Base-by-base conservation (phyloP, 805 yeast genomes). In the Hanseniaspora singularis region DNA sequence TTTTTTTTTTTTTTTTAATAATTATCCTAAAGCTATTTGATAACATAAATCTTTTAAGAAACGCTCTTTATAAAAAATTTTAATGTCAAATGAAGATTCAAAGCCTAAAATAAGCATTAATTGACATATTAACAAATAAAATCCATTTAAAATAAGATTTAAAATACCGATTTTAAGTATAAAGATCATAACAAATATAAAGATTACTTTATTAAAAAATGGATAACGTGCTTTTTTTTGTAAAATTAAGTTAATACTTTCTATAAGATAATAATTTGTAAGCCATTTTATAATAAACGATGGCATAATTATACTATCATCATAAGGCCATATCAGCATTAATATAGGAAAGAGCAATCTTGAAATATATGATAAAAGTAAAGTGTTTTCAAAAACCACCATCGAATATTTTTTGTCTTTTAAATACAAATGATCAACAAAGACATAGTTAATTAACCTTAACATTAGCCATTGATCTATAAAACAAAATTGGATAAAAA, bases 311-410 rank as follows among this genome's bases (percentile, higher is more conserved):
- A 82, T 74, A 32, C 48, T 44, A 34, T 38, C 33, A 57, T 92
- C 96, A 57, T 92, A 92, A 0, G 95, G 92, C 99, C 99, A 92
- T 30, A 92, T 89, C 27, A 92, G 68, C 88, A 89, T 89, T 28
- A 92, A 69, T 16, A 92, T 81, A 0, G 98, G 98, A 52, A 89
- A 79, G 19, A 89, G 67, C 27, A 44, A 16, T 57, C 82, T 85
- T 33, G 89, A 79, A 0, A 84, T 76, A 37, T 85, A 77, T 0
- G 96, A 79, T 5, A 87, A 71, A 38, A 88, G 58, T 1, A 87
- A 70, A 0, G 95, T 81, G 9, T 79, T 44, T 30, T 44, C 41
- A 37, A 44, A 44, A 11, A 37, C 19, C 4, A 70, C 0, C 86
- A 71, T 15, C 88, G 60, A 58, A 42, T 61, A 53, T 34, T 49